These are phyloP conservation scores for Penicillium sp. DNA, from an alignment of 2,329 filamentous ascomycete genomes.

Conservation along the genomic window DNA sequence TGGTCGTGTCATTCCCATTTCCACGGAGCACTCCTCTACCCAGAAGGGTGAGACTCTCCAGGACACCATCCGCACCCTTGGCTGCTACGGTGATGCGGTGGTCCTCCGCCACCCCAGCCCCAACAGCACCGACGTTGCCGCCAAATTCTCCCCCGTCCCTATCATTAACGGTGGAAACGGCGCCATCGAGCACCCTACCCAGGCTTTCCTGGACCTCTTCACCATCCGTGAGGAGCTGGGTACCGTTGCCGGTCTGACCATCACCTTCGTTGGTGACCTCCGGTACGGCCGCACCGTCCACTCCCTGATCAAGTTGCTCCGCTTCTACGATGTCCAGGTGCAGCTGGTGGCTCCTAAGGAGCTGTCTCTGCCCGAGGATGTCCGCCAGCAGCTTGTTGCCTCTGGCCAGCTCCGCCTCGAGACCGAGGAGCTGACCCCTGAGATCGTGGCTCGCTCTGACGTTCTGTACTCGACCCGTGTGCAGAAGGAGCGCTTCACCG, in stretches of 20 bases:
- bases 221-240: conserved; percentile 97
- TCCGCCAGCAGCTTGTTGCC: conserved; percentile 68
- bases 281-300: conserved; percentile 93
- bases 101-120: conserved; percentile 93
- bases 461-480: conserved; percentile 97
- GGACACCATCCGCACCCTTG: conserved; percentile 89
- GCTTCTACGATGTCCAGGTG: conserved; percentile 91
- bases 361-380: conserved; percentile 72
- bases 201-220: conserved; percentile 96
- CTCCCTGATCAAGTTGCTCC: conserved; percentile 88
- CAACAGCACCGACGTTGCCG: conserved; percentile 74
- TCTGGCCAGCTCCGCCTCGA: conserved; percentile 78
- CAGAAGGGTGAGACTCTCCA: conserved; percentile 93
- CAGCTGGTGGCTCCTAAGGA: conserved; percentile 85
- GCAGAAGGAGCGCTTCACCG: conserved; percentile 94
- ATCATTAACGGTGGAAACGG: conserved; percentile 98
- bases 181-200: conserved; percentile 92
- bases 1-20: conserved; percentile 77
- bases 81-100: conserved; percentile 90
- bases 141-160: conserved; percentile 84
- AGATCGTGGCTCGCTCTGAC: conserved; percentile 82
- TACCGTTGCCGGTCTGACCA: conserved; percentile 90
- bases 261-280: conserved; percentile 93
- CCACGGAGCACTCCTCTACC: conserved; percentile 81
- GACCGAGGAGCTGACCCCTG: conserved; percentile 75